Base-by-base conservation (phyloP, 441 rosid genomes). In the Capsella rubella region DNA sequence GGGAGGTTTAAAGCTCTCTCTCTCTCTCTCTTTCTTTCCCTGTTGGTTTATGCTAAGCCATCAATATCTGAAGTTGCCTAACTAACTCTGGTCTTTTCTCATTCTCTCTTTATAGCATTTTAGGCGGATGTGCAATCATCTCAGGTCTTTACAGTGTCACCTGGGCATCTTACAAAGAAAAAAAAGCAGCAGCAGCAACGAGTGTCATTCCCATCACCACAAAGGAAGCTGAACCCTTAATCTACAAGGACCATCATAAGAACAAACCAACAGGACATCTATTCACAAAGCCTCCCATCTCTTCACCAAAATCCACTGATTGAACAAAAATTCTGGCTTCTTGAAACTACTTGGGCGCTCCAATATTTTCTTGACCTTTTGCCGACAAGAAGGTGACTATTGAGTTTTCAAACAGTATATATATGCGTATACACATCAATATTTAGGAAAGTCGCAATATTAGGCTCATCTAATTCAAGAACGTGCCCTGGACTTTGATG, bases 131-230 rank as follows among this genome's bases (percentile, higher is more conserved):
- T 58, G 87, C 95, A 37, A 93, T 95, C 74, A 83, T 91, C 31
- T 83, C 85, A 3, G 98, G 99, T 45, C 94, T 95, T 53, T 95
- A 95, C 85, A 57, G 86, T 81, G 98, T 96, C 63, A 96, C 98
- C 6, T 93, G 98, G 99, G 99, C 93, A 4, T 89, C 98, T 29
- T 84, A 87, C 71, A 80, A 81, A 73, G 99, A 91, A 73, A 83
- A 67, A 75, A 86, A 85, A 75, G 64, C 79, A 39, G 58, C 47
- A 64, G 62, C 78, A 40, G 13, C 67, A 28, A 52, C 37, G 2
- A 27, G 68, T 32, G 29, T 49, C 0, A 79, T 84, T 64, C 84
- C 93, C 3, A 76, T 81, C 21, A 75, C 77, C 6, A 1, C 66
- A 28, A 83, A 83, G 76, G 65, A 64, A 39, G 75, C 84, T 4